Evolutionary conservation across 2,329 filamentous ascomycete genomes (phyloP), one percentile per base, ranked within the genome.

Genomic region (Paecilomyces fulvus): DNA sequence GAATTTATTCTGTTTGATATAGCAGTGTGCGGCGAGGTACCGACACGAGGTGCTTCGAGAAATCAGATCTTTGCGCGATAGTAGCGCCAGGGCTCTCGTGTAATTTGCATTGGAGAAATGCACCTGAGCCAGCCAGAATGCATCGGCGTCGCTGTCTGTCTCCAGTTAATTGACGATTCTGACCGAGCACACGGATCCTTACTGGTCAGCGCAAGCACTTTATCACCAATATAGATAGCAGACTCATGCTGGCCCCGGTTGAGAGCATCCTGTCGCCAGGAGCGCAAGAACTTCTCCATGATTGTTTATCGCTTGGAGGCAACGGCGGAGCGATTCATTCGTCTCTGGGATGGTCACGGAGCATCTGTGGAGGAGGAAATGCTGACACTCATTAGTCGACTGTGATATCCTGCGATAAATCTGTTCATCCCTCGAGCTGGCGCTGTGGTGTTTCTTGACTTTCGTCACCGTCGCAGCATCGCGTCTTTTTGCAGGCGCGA

Each of bases 101-200:
- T 95, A 96, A 77, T 97, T 96, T 65, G 90, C 92, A 52, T 90
- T 94, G 53, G 87, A 88, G 75, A 97, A 99, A 74, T 99, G 92
- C 37, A 96, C 90, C 75, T 97, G 92, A n/a, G 94, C 94, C 49
- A 99, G 86, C 88, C 91, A 96, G 70, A 96, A 96, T 46, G 92
- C 92, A 72, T 99, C 94, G 62, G 90, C 87, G 67, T 96, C 91
- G 71, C 92, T 89, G 68, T 92, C 94, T 96, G 62, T 8, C 30
- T 43, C 58, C 30, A 14, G 48, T 49, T 63, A 53, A 59, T 48
- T 37, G 56, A 54, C 58, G 7, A 51, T 55, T 51, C 56, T 58
- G 37, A 58, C 53, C 48, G 51, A 30, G 55, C 53, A 56, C 54
- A 49, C 31, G 49, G 58, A 9, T 30, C 74, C 84, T 63, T 75